Conservation (phyloP, 495 filamentous ascomycete genomes). For the Hyaloscypha bicolor region DNA sequence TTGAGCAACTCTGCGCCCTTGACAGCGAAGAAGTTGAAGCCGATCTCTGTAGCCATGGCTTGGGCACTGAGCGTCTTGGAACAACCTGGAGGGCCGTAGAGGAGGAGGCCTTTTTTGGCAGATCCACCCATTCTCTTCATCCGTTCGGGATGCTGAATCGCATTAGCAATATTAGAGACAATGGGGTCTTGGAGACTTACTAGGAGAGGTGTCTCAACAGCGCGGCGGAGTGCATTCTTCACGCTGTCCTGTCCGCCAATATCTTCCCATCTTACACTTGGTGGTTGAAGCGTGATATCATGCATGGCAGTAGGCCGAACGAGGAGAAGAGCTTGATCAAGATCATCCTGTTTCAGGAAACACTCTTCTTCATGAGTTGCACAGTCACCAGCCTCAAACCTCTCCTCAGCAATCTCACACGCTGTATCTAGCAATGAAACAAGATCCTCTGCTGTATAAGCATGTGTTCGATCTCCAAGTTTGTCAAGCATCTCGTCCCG, state of each 20-base stretch:
- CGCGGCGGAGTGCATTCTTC: constrained; percentile 65
- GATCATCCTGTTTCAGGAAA: constrained; percentile 43
- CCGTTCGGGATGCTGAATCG: constrained; percentile 55
- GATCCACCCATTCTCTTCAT: constrained; percentile 62
- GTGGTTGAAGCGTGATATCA: constrained; percentile 85
- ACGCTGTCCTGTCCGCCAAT: constrained; percentile 87
- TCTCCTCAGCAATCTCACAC: constrained; percentile 35
- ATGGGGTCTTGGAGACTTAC: constrained; percentile 40
- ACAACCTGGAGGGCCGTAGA: constrained; percentile 95
- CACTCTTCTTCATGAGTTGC: constrained; percentile 31
- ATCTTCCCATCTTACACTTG: constrained; percentile 84
- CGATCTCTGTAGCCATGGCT: constrained; percentile 88
- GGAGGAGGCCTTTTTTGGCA: constrained; percentile 79
- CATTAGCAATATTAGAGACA: constrained; percentile 3
- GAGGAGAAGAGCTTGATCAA: constrained; percentile 43
- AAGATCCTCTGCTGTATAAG: constrained; percentile 54
- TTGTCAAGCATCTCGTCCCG: constrained; percentile 43
- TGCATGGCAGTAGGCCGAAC: constrained; percentile 83
- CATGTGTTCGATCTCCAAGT: constrained; percentile 55
- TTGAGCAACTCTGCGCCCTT: constrained; percentile 95
- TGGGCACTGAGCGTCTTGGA: constrained; percentile 95
- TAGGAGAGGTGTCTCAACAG: constrained; percentile 67
- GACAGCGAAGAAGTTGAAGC: constrained; percentile 92
- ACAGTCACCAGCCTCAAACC: constrained; percentile 20
- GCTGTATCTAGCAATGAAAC: constrained; percentile 45